These are phyloP conservation scores for Heliocybe sulcata DNA, from an alignment of 1,284 basidiomycete species.

Conservation along the genomic window DNA sequence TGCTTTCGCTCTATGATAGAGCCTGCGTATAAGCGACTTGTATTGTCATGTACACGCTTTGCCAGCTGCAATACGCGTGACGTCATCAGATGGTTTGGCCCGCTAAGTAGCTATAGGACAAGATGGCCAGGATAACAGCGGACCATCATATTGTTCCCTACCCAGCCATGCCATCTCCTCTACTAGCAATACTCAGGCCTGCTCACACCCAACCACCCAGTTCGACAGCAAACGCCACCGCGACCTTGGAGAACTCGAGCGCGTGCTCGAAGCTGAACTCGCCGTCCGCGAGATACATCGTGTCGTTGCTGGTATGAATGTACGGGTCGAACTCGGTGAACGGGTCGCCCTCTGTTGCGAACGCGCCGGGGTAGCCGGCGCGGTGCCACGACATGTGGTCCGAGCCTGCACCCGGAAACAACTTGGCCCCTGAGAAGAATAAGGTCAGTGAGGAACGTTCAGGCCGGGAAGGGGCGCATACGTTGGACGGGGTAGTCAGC, in stretches of 20 bases:
- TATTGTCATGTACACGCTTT: no score
- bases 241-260: constrained; percentile 36
- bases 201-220: constrained; percentile 13
- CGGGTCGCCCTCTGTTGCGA: constrained; percentile 3
- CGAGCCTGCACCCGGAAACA: neutral
- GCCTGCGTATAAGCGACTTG: no score
- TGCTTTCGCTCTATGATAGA: no score
- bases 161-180: no score
- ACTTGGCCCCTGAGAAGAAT: neutral
- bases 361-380: neutral
- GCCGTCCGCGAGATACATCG: neutral
- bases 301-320: constrained; percentile 28
- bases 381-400: neutral
- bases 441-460: neutral
- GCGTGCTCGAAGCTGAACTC: constrained; percentile 34
- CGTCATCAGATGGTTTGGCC: no score
- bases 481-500: neutral
- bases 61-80: no score
- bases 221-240: constrained; percentile 34
- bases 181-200: no score
- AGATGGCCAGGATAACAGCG: no score
- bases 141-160: no score
- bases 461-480: neutral
- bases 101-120: no score
- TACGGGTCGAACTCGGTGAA: constrained; percentile 16